Evolutionary conservation across 2,329 filamentous ascomycete species (phyloP).

Genomic region (Hysterium pulicare): DNA sequence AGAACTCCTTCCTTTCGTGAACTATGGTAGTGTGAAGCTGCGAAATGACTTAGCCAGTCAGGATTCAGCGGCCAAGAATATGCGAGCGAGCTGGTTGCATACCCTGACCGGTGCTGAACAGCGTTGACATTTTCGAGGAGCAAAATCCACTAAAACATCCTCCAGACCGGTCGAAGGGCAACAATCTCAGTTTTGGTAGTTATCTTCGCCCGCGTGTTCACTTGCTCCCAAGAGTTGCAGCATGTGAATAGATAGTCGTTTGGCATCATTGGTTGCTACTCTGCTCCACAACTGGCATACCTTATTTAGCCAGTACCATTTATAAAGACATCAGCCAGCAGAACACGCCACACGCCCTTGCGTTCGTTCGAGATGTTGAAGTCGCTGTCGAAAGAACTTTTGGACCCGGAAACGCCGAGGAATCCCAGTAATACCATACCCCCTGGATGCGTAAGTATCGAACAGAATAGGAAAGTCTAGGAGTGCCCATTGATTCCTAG

Average conservation of each 20-base stretch:
- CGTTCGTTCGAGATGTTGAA: background rate
- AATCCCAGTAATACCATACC: slow-evolving; percentile 7
- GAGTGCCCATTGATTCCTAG: slow-evolving; percentile 31
- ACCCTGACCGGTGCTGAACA: too few species aligned
- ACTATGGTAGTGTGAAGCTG: too few species aligned
- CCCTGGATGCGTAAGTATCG: slow-evolving; percentile 8
- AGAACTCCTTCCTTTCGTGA: too few species aligned
- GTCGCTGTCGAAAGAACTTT: background rate
- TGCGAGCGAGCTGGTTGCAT: too few species aligned
- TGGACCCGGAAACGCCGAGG: slow-evolving; percentile 23
- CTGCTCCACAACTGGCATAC: background rate
- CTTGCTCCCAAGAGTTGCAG: too few species aligned
- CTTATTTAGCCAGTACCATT: background rate
- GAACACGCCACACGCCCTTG: background rate
- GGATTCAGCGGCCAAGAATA: too few species aligned
- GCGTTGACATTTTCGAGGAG: too few species aligned
- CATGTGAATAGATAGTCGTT: background rate
- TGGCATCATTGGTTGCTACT: background rate
- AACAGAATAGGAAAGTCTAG: slow-evolving; percentile 9
- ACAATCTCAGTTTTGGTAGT: too few species aligned
- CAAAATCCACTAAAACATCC: too few species aligned
- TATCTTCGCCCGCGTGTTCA: too few species aligned
- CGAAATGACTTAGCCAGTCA: too few species aligned
- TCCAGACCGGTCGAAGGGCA: too few species aligned
- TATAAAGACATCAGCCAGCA: background rate